Percentiles rank a stretch among this genome's conserved stretches.
Conservation (phyloP, 1,284 basidiomycete genomes). For the Ganoderma resinaceum region DNA sequence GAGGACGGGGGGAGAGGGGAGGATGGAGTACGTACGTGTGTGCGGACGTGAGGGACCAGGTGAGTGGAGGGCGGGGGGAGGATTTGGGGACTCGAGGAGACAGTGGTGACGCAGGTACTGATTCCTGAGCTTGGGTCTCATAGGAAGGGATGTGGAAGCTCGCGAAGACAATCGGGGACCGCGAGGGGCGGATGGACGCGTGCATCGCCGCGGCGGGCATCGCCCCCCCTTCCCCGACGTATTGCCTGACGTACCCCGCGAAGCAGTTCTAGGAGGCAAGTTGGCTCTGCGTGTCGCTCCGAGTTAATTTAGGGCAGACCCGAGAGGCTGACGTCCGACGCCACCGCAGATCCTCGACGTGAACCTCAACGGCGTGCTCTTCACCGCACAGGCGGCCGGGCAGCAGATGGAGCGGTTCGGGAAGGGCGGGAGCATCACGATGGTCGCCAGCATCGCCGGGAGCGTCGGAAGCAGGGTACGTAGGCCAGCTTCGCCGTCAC, state of each 20-base stretch:
- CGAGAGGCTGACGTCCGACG: not conserved
- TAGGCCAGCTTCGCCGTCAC: not conserved
- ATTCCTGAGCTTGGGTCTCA: not conserved
- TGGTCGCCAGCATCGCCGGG: constrained; percentile 90
- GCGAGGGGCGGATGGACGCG: constrained; percentile 73
- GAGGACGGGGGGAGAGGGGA: constrained; percentile 47
- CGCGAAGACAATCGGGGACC: constrained; percentile 65
- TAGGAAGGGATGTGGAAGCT: constrained; percentile 56
- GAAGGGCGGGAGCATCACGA: constrained; percentile 77
- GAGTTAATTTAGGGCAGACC: not conserved
- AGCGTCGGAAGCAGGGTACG: constrained; percentile 78
- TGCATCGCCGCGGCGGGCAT: constrained; percentile 72
- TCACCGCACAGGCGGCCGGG: constrained; percentile 81
- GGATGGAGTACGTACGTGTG: constrained; percentile 76
- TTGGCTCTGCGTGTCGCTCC: constrained; percentile 3
- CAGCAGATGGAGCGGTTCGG: constrained; percentile 76
- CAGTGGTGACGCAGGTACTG: not conserved
- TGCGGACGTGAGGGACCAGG: constrained; percentile 70
- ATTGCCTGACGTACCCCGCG: constrained; percentile 73
- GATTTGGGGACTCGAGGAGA: not conserved
- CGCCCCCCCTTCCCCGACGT: constrained; percentile 55
- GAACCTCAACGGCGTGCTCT: constrained; percentile 80
- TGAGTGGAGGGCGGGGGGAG: not conserved
- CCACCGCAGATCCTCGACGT: constrained; percentile 66
- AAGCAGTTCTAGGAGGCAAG: constrained; percentile 71